Percentiles rank a stretch among this genome's conserved stretches.
These are phyloP conservation scores for Fusarium camptoceras DNA, from an alignment of 2,329 filamentous ascomycete genomes.

Conservation along the genomic window DNA sequence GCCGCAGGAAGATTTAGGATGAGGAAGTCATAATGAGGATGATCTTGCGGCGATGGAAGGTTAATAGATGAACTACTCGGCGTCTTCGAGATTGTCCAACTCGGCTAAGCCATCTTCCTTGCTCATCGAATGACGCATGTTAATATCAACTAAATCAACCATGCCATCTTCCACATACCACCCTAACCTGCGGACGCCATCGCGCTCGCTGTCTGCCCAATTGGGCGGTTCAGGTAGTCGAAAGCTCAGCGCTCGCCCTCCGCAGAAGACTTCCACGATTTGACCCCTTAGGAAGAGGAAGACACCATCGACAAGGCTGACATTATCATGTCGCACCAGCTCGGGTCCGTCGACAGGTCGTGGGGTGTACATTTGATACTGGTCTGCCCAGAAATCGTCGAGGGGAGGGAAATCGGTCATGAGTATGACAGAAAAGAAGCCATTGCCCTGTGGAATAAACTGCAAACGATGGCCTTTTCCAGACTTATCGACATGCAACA, in stretches of 20 bases:
- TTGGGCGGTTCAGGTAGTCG: constrained; percentile 41
- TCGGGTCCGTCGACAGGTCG: constrained; percentile 52
- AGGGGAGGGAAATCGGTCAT: constrained; percentile 50
- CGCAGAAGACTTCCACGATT: constrained; percentile 48
- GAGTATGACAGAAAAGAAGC: constrained; percentile 46
- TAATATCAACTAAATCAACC: constrained; percentile 45
- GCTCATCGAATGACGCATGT: constrained; percentile 35
- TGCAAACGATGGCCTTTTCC: constrained; percentile 46
- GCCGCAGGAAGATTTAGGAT: constrained; percentile 42
- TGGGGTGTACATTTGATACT: constrained; percentile 49
- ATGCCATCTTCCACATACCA: constrained; percentile 50
- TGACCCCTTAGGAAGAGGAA: constrained; percentile 44
- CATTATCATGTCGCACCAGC: constrained; percentile 49
- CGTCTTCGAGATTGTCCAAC: constrained; percentile 35
- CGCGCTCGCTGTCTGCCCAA: constrained; percentile 9
- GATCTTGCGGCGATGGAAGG: neutral
- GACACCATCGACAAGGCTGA: constrained; percentile 44
- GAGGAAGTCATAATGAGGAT: constrained; percentile 5
- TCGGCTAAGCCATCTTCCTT: constrained; percentile 33
- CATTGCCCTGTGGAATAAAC: constrained; percentile 38
- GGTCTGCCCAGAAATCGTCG: constrained; percentile 55
- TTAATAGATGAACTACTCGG: constrained; percentile 35
- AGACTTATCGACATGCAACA: constrained; percentile 45
- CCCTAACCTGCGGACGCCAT: constrained; percentile 42
- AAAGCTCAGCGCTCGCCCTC: constrained; percentile 48